Evolutionary conservation across 108 stramenopile genomes (phyloP).

Genomic region (Nitzschia inconspicua): DNA sequence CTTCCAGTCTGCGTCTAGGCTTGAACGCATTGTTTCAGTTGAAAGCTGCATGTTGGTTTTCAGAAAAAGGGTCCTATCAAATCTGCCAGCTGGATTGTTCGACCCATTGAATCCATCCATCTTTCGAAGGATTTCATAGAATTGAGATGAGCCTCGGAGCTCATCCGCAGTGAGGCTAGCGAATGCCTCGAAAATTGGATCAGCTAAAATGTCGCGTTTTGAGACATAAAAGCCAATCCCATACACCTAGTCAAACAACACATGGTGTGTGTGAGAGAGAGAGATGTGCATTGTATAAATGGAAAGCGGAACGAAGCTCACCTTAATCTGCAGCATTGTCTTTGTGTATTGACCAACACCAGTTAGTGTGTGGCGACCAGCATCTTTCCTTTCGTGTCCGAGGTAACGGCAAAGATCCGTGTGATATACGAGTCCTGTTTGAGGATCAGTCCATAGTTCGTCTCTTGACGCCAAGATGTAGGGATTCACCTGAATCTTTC

Average conservation of each 20-base stretch:
- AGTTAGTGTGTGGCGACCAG: conserved; percentile 76
- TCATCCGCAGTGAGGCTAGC: conserved; percentile 64
- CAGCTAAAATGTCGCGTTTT: conserved; percentile 75
- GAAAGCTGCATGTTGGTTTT: conserved; percentile 88
- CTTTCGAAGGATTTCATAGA: conserved; percentile 61
- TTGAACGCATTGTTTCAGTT: conserved; percentile 76
- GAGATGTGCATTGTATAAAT: background rate
- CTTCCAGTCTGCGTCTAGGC: conserved; percentile 84
- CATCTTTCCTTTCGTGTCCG: conserved; percentile 66
- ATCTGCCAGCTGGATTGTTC: conserved; percentile 40
- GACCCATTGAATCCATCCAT: conserved; percentile 40
- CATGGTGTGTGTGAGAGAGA: background rate
- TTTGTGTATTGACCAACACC: conserved; percentile 82
- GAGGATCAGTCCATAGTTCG: conserved; percentile 69
- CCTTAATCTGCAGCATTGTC: conserved; percentile 80
- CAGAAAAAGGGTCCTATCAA: conserved; percentile 76
- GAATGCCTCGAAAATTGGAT: conserved; percentile 57
- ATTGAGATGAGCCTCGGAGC: conserved; percentile 59
- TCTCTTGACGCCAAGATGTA: conserved; percentile 69
- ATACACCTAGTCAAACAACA: conserved; percentile 57
- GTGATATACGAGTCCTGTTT: conserved; percentile 64
- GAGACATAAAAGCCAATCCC: conserved; percentile 82
- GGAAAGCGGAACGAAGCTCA: conserved; percentile 16
- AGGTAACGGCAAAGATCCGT: conserved; percentile 74
- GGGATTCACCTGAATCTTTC: conserved; percentile 65